Evolutionary conservation across 1,284 basidiomycete genomes (phyloP), one percentile per base, ranked within the genome.

Genomic region (Puccinia coronata): DNA sequence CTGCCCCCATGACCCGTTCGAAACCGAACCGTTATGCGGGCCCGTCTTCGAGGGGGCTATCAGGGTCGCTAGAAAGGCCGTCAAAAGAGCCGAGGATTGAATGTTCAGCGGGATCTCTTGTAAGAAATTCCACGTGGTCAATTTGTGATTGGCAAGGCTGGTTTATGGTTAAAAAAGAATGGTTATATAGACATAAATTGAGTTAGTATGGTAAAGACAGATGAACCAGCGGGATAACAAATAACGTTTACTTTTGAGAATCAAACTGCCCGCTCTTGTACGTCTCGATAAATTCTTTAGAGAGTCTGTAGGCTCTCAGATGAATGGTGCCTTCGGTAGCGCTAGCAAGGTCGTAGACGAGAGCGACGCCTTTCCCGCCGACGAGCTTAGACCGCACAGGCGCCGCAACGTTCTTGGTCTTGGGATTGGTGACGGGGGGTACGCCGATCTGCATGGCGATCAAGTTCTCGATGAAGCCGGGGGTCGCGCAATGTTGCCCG

Each of bases 381-480:
- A 36, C 63, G 53, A 72, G 51, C 34, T 83, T 83, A 53, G 65
- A 61, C 31, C 72, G 75, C 20, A 81, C 53, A 23, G 65, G 72
- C 6, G 51, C 51, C 14, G n/a, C n/a, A n/a, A 34, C 14, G 28
- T 23, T 39, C 28, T 82, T 82, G 14, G 63, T 25, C 25, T 65
- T 74, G 41, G 49, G 59, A 89, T 91, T 77, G 91, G 92, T 87
- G 92, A 92, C 85, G 92, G 92, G 84, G 81, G 87, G 86, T 0
- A 87, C 86, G n/a, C 93, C 90, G 53, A 92, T 91, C 86, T 97
- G 92, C 20, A 94, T 92, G 82, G 98, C 94, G 73, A 98, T 89
- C 69, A 97, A 88, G n/a, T 91, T 90, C 85, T 95, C 93, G 84
- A 92, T 93, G 87, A 96, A 98, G n/a, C 94, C 94, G 55, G 95